Evolutionary conservation across 129 eudicot genomes (phyloP), one percentile per base, ranked within the genome.

Genomic region (Arctium lappa): DNA sequence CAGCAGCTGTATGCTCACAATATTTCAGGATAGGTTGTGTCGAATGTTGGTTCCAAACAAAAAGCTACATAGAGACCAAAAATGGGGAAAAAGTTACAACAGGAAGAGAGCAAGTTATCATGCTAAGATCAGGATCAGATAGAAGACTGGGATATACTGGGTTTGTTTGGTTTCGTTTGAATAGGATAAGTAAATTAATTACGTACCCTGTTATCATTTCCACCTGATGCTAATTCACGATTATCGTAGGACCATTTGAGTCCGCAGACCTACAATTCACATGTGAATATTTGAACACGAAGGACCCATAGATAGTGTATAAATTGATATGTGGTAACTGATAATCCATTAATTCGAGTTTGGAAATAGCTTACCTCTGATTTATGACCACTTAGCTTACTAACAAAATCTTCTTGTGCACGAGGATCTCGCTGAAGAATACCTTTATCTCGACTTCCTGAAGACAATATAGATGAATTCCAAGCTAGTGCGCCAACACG

Each of bases 401-500:
- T 95, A 80, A 93, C 92, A 88, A 82, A 91, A 82, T 93, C 97
- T 46, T 93, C 97, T 77, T 88, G 97, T 85, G 94, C 87, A 77
- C 99, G 94, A 74, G 94, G 90, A 82, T 95, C 99, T 53, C 97
- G 89, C 40, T 88, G 97, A 84, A 95, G 94, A 83, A 95, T 95
- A 85, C 90, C 93, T 89, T 95, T 95, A 82, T 95, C 99, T 22
- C 99, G 88, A 87, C 99, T 95, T 85, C 97, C 99, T 62, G 99
- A 91, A 86, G 99, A 95, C 77, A 95, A 72, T 69, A 90, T 76
- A 38, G 99, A 88, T 40, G 97, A 84, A 84, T 90, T 95, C 99
- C 99, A 95, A 70, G 99, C 97, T 72, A 95, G 86, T n/a, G 99
- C 93, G 40, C 99, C 99, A 72, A 93, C 99, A 79, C 99, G 91